Evolutionary conservation across 2,329 filamentous ascomycete species (phyloP).

Genomic region (Xylariales sp.): DNA sequence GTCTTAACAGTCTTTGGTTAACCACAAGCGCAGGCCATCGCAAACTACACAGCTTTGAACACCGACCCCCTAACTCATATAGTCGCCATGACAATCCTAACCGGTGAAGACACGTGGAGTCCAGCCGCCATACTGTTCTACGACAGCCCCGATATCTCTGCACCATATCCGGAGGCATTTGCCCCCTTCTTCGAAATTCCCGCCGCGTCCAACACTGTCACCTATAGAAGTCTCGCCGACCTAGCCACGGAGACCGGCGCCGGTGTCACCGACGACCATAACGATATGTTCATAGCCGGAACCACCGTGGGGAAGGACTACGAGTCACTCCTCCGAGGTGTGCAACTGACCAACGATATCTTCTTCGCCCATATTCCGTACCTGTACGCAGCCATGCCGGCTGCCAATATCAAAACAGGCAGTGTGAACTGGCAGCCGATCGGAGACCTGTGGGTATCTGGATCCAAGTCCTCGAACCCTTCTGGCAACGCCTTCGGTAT

Average conservation of each 20-base stretch:
- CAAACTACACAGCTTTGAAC: slow-evolving; percentile 16
- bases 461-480: slow-evolving; percentile 21
- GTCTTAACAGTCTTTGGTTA: slow-evolving; percentile 9
- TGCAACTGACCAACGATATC: slow-evolving; percentile 8
- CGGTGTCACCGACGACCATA: slow-evolving; percentile 26
- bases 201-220: slow-evolving; percentile 26
- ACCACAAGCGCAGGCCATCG: slow-evolving; percentile 12
- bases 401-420: slow-evolving; percentile 10
- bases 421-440: slow-evolving; percentile 27
- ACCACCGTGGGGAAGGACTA: slow-evolving; percentile 21
- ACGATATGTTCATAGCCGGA: slow-evolving; percentile 31
- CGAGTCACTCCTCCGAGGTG: slow-evolving; percentile 14
- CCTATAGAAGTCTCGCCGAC: slow-evolving; percentile 29
- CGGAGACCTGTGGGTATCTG: slow-evolving; percentile 22
- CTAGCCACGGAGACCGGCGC: slow-evolving; percentile 26
- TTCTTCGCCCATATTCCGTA: not conserved
- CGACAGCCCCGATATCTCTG: slow-evolving; percentile 24
- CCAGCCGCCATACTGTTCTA: slow-evolving; percentile 32
- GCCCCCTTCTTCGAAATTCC: slow-evolving; percentile 31
- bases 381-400: slow-evolving; percentile 13
- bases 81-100: slow-evolving; percentile 15
- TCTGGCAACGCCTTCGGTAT: slow-evolving; percentile 30
- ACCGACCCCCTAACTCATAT: slow-evolving; percentile 16
- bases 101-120: slow-evolving; percentile 19
- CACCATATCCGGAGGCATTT: slow-evolving; percentile 27